Base-by-base conservation (phyloP, 2,329 filamentous ascomycete genomes). In the Penicillium glabrum region DNA sequence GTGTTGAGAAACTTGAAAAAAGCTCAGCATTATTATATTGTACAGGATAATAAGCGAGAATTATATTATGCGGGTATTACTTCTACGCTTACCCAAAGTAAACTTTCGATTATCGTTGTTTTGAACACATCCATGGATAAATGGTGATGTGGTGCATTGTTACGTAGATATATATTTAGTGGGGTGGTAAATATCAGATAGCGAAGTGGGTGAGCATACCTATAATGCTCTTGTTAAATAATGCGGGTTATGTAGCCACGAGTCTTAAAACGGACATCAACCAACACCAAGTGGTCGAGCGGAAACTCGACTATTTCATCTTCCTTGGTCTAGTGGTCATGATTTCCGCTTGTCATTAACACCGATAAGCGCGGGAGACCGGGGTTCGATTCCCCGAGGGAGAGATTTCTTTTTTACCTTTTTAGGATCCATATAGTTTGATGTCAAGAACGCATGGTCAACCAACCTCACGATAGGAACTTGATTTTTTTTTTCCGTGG, bases 241-340 rank as follows among this genome's bases (percentile, higher is more conserved):
- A 1, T 11, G 11, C 11, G 39, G 11, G 6, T 3, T 23, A 41
- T 41, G 1, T 3, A 5, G 3, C 16, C 19, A 26, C 29, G 47
- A 31, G 3, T 11, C n/a, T 4, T 1, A 0, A 14, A 6, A 8
- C 16, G 1, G 3, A 0, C 31, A 61, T 63, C 61, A 61, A 61
- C 59, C 61, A 62, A 19, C 47, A 39, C 62, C 64, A 65, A 66
- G 61, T 65, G 64, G 64, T 41, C 64, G 62, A 66, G 64, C 56
- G 53, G 64, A 65, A 41, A 66, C 64, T 66, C 59, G 37, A 21
- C 50, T 55, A 60, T 53, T 45, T 11, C 37, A 51, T 67, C 64
- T 67, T 67, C 64, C 64, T 67, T 72, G 71, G 70, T 72, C 69
- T 73, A 73, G 71, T 73, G 69, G 71, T 73, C 70, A 72, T 73